Conservation (phyloP, 2,329 filamentous ascomycete genomes). For the Colletotrichum acutatum region DNA sequence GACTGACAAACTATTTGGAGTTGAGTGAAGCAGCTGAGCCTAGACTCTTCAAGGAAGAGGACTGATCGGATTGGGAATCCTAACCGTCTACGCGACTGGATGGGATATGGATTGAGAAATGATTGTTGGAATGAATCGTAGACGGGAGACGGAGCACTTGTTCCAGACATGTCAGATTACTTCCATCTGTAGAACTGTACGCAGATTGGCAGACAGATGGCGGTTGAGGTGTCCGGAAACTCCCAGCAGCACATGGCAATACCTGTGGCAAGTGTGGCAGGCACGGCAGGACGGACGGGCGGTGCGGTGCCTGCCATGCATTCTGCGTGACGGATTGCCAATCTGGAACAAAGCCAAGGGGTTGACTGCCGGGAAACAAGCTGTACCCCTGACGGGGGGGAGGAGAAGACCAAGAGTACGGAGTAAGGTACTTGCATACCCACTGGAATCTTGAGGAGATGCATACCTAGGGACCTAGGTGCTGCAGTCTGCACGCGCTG, state of each 20-base stretch:
- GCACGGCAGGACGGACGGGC: not conserved
- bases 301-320: conserved; percentile 12
- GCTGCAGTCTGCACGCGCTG: too few species aligned
- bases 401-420: too few species aligned
- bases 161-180: not conserved
- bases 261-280: not conserved
- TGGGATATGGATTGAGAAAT: too few species aligned
- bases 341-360: conserved; percentile 32
- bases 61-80: not conserved
- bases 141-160: not conserved
- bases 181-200: too few species aligned
- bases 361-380: conserved; percentile 24
- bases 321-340: conserved; percentile 23
- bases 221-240: not conserved
- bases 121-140: not conserved
- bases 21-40: not conserved
- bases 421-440: too few species aligned
- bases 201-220: not conserved
- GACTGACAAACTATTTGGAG: too few species aligned
- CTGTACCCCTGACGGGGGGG: conserved; percentile 13
- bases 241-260: not conserved
- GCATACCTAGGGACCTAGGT: not conserved
- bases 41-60: not conserved
- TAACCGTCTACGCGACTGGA: not conserved
- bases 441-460: too few species aligned